A percentile compares a stretch with the other conserved stretches of the same genome.
These are phyloP conservation scores for Pseudisothecium myosuroides DNA, from an alignment of 225 moss, liverwort and hornwort species.

Conservation along the genomic window DNA sequence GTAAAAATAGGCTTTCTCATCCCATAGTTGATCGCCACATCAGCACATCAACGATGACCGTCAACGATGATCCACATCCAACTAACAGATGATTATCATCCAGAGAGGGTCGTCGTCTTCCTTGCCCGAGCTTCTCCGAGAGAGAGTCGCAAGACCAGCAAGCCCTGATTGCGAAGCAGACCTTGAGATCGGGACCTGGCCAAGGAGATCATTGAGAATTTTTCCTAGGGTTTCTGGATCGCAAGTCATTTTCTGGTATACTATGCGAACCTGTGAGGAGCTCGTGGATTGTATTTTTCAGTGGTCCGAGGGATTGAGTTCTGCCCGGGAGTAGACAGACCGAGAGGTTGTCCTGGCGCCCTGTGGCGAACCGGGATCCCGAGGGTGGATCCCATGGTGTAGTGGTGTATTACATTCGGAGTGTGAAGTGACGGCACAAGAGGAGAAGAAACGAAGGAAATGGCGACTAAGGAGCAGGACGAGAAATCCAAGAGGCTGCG, in stretches of 20 bases:
- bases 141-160: neutral
- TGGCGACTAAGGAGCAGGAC: slow-evolving; percentile 82
- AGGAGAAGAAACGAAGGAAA: slow-evolving; percentile 1
- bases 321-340: neutral
- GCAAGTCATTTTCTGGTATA: neutral
- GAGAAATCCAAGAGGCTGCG: slow-evolving; percentile 97
- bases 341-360: neutral
- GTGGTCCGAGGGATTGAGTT: neutral
- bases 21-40: neutral
- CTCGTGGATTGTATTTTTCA: neutral
- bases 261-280: neutral
- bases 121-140: neutral
- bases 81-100: neutral
- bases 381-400: slow-evolving; percentile 21
- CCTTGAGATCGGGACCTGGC: neutral
- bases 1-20: neutral
- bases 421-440: neutral
- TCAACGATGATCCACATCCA: neutral
- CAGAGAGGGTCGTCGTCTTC: neutral
- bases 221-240: slow-evolving; percentile 12
- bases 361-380: slow-evolving; percentile 6
- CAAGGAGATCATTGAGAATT: neutral
- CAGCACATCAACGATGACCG: neutral
- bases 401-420: neutral
- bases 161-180: neutral